Evolutionary conservation across 331 rosid genomes (phyloP).

Genomic region (Acacia pycnantha): DNA sequence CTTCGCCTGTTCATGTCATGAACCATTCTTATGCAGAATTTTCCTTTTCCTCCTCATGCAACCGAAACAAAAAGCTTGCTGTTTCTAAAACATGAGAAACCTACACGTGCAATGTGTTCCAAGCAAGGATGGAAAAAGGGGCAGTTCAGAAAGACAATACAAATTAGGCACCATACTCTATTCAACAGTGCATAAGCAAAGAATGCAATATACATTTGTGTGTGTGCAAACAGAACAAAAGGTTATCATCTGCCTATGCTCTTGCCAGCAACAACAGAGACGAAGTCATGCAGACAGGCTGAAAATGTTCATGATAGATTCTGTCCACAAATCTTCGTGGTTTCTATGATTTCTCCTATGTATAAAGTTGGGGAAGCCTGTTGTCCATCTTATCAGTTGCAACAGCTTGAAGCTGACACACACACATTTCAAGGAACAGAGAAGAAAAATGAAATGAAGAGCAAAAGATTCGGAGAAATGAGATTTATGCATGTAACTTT

Average conservation of each 20-base stretch:
- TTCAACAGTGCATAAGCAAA: slow-evolving; percentile 17
- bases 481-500: slow-evolving; percentile 44
- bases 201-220: slow-evolving; percentile 1
- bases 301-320: slow-evolving; percentile 95
- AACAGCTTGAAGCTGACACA: slow-evolving; percentile 81
- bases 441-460: slow-evolving; percentile 13
- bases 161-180: slow-evolving; percentile 5
- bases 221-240: slow-evolving; percentile 14
- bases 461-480: background rate
- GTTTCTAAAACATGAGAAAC: slow-evolving; percentile 96
- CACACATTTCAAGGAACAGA: slow-evolving; percentile 21
- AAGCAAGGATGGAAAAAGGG: slow-evolving; percentile 10
- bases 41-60: slow-evolving; percentile 50
- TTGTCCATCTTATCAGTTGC: slow-evolving; percentile 88
- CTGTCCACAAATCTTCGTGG: slow-evolving; percentile 73
- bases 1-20: slow-evolving; percentile 48
- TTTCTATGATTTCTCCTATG: slow-evolving; percentile 84
- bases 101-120: slow-evolving; percentile 42
- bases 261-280: slow-evolving; percentile 68
- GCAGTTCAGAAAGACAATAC: slow-evolving; percentile 25
- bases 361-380: slow-evolving; percentile 87
- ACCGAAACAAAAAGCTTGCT: slow-evolving; percentile 70
- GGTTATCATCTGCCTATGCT: background rate
- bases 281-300: slow-evolving; percentile 79
- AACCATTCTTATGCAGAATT: slow-evolving; percentile 33